Percentiles rank a stretch among this genome's conserved stretches.
phyloP scores from a whole-genome alignment of 495 filamentous ascomycete species.

The Parachaetomium inaequale region DNA sequence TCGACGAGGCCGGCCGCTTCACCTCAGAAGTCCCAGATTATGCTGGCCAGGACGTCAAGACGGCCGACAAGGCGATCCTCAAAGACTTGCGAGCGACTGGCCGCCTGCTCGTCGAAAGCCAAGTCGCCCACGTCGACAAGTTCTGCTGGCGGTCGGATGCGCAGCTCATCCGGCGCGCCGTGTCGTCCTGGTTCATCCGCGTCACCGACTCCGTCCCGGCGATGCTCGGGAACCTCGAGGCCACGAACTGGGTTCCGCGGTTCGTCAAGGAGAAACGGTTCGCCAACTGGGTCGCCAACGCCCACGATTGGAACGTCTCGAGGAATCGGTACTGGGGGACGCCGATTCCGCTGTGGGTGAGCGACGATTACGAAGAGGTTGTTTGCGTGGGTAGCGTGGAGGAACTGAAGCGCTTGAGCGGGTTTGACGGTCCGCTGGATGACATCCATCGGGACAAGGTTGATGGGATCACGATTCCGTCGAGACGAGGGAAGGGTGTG shows the following conservation, averaged over 20 bases:
- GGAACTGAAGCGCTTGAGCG: slow-evolving; percentile 77
- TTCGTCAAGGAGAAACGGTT: slow-evolving; percentile 87
- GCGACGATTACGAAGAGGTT: slow-evolving; percentile 74
- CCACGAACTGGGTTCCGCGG: slow-evolving; percentile 82
- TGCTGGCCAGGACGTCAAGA: slow-evolving; percentile 79
- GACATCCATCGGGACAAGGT: slow-evolving; percentile 89
- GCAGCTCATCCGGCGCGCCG: slow-evolving; percentile 82
- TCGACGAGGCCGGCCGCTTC: slow-evolving; percentile 74
- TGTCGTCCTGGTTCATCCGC: slow-evolving; percentile 89
- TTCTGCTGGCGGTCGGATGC: slow-evolving; percentile 91
- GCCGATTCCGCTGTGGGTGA: slow-evolving; percentile 82
- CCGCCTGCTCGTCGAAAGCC: slow-evolving; percentile 74
- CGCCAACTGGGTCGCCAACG: slow-evolving; percentile 53
- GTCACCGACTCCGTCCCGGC: slow-evolving; percentile 73
- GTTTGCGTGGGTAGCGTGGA: slow-evolving; percentile 77
- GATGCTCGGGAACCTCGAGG: slow-evolving; percentile 80
- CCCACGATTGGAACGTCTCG: slow-evolving; percentile 87
- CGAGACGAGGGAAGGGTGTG: slow-evolving; percentile 74
- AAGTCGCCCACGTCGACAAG: slow-evolving; percentile 87
- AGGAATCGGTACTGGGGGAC: slow-evolving; percentile 91
- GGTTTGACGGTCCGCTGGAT: slow-evolving; percentile 68
- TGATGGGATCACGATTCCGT: slow-evolving; percentile 88
- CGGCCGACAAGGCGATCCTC: slow-evolving; percentile 84
- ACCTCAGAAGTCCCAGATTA: slow-evolving; percentile 75
- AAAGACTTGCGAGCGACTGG: slow-evolving; percentile 73